These are phyloP conservation scores for Sphaerulina musiva DNA, from an alignment of 2,329 filamentous ascomycete species.

Conservation along the genomic window DNA sequence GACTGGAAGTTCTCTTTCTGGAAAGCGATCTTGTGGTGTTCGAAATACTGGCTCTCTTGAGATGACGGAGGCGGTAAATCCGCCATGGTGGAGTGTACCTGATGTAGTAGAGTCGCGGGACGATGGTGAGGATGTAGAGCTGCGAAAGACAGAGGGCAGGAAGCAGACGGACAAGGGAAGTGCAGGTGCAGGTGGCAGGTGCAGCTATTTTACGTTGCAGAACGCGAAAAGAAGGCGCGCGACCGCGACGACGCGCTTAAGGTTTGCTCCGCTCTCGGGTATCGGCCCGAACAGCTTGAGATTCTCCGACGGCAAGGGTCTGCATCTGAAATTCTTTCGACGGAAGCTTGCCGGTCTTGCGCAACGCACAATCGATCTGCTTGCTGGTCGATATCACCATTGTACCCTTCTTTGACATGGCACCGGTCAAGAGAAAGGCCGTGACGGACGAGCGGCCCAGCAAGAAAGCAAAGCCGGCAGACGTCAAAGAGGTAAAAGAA, in stretches of 20 bases:
- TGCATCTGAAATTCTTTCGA: not conserved
- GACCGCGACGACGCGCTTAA: not conserved
- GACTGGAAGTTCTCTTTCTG: slow-evolving; percentile 32
- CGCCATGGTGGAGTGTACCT: slow-evolving; percentile 21
- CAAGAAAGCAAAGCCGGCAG: slow-evolving; percentile 32
- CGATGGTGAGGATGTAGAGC: not conserved
- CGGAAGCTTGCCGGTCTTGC: slow-evolving; percentile 1
- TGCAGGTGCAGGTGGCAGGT: not conserved
- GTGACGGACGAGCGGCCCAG: slow-evolving; percentile 34
- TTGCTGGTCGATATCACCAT: not conserved
- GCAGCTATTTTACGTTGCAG: slow-evolving; percentile 11
- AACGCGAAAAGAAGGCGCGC: slow-evolving; percentile 2
- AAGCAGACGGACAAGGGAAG: slow-evolving; percentile 5
- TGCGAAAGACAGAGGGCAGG: slow-evolving; percentile 4
- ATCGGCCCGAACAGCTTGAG: not conserved
- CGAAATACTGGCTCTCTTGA: slow-evolving; percentile 31
- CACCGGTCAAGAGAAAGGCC: slow-evolving; percentile 43
- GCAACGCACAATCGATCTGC: not conserved
- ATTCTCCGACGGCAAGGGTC: too few relatives aligned
- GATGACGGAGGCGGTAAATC: slow-evolving; percentile 28
- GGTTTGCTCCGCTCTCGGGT: too few relatives aligned
- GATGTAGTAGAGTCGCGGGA: too few relatives aligned
- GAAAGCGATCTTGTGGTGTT: slow-evolving; percentile 23
- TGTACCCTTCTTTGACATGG: slow-evolving; percentile 32
- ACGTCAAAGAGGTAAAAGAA: slow-evolving; percentile 15